These are phyloP conservation scores for Zalerion maritima DNA, from an alignment of 495 filamentous ascomycete species.

Conservation along the genomic window DNA sequence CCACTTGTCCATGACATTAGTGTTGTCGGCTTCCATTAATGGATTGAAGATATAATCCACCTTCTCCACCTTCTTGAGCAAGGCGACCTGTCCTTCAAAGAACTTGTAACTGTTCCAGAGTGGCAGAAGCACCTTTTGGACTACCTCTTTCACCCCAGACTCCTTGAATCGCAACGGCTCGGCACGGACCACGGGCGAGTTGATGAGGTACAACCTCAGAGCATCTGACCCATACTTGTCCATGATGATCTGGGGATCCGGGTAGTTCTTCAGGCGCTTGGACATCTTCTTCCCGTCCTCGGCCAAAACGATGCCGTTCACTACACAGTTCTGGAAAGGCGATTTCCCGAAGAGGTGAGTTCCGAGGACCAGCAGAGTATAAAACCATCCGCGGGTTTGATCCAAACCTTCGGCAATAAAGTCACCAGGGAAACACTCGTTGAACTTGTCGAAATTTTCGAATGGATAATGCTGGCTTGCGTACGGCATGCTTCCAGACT, in stretches of 20 bases:
- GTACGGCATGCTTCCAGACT: conserved; percentile 92
- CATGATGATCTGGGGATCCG: conserved; percentile 77
- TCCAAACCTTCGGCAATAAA: conserved; percentile 96
- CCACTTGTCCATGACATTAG: conserved; percentile 96
- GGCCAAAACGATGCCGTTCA: conserved; percentile 89
- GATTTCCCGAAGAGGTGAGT: conserved; percentile 79
- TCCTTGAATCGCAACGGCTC: conserved; percentile 90
- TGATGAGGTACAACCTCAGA: conserved; percentile 87
- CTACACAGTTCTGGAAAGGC: conserved; percentile 93
- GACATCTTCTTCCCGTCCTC: conserved; percentile 99
- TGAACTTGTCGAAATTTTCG: conserved; percentile 72
- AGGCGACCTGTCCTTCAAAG: conserved; percentile 86
- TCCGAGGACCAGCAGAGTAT: conserved; percentile 79
- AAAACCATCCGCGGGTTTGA: conserved; percentile 96
- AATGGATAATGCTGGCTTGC: conserved; percentile 90
- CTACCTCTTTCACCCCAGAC: conserved; percentile 84
- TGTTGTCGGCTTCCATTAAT: conserved; percentile 54
- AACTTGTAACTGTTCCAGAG: conserved; percentile 98
- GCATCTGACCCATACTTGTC: conserved; percentile 85
- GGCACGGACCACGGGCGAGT: conserved; percentile 89
- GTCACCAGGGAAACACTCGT: conserved; percentile 75
- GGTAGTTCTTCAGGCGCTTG: conserved; percentile 94
- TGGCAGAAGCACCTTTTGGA: conserved; percentile 83
- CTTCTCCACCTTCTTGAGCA: conserved; percentile 78
- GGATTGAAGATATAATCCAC: conserved; percentile 72